Evolutionary conservation across 2,329 filamentous ascomycete species (phyloP).

Genomic region (Emmonsiellopsis sp.): DNA sequence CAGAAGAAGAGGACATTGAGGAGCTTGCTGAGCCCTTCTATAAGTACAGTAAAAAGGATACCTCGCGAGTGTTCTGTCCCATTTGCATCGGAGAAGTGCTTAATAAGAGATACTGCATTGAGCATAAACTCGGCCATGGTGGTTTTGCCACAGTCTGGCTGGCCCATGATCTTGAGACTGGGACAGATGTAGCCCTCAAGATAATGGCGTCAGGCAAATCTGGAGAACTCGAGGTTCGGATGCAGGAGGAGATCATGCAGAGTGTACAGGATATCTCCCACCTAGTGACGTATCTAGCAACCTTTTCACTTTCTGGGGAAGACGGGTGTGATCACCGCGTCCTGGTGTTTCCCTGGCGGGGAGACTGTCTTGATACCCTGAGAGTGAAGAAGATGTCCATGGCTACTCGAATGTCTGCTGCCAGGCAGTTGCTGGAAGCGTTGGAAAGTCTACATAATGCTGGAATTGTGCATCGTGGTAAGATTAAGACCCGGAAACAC

Average conservation of each 20-base stretch:
- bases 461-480: slow-evolving; percentile 2
- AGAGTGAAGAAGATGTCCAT: neutral
- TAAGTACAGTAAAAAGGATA: slow-evolving; percentile 11
- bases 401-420: slow-evolving; percentile 3
- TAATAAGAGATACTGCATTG: slow-evolving; percentile 16
- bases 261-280: slow-evolving; percentile 1
- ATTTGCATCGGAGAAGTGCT: slow-evolving; percentile 12
- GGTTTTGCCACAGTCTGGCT: slow-evolving; percentile 20
- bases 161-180: slow-evolving; percentile 14
- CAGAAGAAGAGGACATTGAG: slow-evolving; percentile 13
- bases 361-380: neutral
- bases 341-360: neutral
- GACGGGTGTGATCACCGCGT: slow-evolving; percentile 10
- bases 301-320: neutral
- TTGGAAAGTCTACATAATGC: slow-evolving; percentile 2
- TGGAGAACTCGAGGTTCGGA: neutral
- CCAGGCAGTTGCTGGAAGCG: neutral
- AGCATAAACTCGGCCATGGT: slow-evolving; percentile 17
- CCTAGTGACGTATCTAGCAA: neutral
- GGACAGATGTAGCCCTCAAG: slow-evolving; percentile 17
- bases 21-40: slow-evolving; percentile 13
- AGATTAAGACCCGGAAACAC: neutral
- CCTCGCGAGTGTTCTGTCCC: slow-evolving; percentile 10
- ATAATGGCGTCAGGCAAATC: slow-evolving; percentile 13
- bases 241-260: slow-evolving; percentile 1